Conservation (phyloP, 1,284 basidiomycete genomes). For the Agaricales sp. region DNA sequence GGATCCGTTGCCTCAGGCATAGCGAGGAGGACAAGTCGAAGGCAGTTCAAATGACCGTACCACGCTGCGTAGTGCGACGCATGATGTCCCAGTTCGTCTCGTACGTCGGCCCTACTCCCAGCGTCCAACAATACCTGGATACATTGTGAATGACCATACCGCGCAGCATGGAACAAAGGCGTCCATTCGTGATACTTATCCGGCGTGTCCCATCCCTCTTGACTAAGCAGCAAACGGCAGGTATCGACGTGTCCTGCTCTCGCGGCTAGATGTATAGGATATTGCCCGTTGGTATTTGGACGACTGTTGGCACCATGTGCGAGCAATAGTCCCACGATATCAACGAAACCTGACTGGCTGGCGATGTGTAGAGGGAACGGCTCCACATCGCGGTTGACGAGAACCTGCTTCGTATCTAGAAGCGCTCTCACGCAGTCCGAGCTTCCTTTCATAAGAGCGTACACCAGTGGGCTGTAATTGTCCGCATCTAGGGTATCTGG, state of each 20-base stretch:
- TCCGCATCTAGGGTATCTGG: conserved; percentile 80
- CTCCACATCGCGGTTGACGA: conserved; percentile 55
- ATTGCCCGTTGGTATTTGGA: conserved; percentile 91
- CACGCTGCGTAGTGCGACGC: conserved; percentile 96
- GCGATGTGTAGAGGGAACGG: conserved; percentile 87
- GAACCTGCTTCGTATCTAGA: conserved; percentile 56
- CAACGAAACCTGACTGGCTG: conserved; percentile 81
- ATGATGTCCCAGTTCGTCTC: conserved; percentile 82
- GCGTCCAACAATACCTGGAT: conserved; percentile 73
- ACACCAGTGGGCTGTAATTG: conserved; percentile 89
- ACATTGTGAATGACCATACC: conserved; percentile 76
- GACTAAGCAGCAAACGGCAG: conserved; percentile 67
- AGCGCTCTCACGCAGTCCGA: conserved; percentile 75
- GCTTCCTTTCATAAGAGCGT: conserved; percentile 84
- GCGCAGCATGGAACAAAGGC: conserved; percentile 91
- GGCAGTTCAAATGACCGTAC: conserved; percentile 85
- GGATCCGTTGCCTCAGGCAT: conserved; percentile 20
- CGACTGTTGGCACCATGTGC: conserved; percentile 70
- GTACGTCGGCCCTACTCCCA: conserved; percentile 63
- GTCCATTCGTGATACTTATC: conserved; percentile 99
- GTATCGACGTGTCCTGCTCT: conserved; percentile 85
- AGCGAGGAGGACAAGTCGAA: conserved; percentile 62
- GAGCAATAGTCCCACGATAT: conserved; percentile 75
- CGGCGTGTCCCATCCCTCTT: conserved; percentile 77
- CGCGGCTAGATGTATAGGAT: conserved; percentile 97